Conservation (phyloP, 2,329 filamentous ascomycete species). For the Blastomyces emzantsi region DNA sequence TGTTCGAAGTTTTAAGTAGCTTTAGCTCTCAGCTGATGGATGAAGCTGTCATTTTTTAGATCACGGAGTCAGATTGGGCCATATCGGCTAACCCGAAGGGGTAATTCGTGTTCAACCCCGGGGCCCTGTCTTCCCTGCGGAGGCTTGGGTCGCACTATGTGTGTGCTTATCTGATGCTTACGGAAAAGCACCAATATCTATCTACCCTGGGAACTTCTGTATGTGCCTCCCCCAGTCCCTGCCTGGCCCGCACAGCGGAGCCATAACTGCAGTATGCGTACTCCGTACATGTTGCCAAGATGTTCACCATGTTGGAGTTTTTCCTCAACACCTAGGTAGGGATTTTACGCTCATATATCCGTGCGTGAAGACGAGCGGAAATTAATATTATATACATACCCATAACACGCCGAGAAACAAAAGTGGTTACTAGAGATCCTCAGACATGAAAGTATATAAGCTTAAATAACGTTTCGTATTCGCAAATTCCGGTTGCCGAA, state of each 20-base stretch:
- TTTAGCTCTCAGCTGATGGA: too few relatives aligned
- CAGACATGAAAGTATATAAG: neutral
- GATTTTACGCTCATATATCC: neutral
- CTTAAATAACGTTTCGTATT: constrained; percentile 1
- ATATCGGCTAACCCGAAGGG: neutral
- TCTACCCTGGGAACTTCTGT: too few relatives aligned
- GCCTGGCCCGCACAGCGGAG: too few relatives aligned
- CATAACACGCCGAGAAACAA: neutral
- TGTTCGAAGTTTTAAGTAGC: neutral
- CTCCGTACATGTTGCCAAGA: too few relatives aligned
- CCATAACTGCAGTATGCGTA: too few relatives aligned
- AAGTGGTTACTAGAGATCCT: neutral
- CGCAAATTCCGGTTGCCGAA: neutral
- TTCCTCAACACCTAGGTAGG: neutral
- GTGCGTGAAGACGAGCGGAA: neutral
- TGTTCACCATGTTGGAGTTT: neutral
- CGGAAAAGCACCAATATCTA: neutral
- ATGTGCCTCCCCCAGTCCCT: neutral
- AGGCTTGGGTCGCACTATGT: neutral
- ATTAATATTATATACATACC: neutral
- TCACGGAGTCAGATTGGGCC: too few relatives aligned
- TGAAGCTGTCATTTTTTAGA: too few relatives aligned
- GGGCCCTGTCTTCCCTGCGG: neutral
- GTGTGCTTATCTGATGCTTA: neutral
- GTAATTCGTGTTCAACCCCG: neutral